Percentiles rank a stretch among this genome's conserved stretches.
These are phyloP conservation scores for Plasmodium adleri DNA, from an alignment of 169 alveolate species.

Conservation along the genomic window DNA sequence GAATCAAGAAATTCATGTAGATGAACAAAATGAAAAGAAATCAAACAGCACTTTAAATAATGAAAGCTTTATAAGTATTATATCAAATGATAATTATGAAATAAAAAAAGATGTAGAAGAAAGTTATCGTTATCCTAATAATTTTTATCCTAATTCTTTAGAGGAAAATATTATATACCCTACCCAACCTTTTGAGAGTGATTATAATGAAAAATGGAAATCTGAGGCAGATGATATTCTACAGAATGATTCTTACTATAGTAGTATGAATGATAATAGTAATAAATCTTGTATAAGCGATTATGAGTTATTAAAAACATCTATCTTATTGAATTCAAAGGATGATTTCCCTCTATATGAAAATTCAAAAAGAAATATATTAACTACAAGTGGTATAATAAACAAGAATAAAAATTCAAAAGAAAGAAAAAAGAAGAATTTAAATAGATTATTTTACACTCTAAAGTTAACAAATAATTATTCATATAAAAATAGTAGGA, in stretches of 20 bases:
- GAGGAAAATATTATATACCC: not conserved
- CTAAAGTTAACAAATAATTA: conserved; percentile 24
- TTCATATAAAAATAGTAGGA: not conserved
- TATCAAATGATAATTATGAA: conserved; percentile 12
- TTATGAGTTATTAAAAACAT: not conserved
- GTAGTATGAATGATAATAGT: not conserved
- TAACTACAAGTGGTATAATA: conserved; percentile 8
- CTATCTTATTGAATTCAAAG: not conserved
- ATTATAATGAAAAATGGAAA: not conserved
- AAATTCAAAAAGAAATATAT: conserved; percentile 16
- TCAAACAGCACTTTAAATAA: not conserved
- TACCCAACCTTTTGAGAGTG: not conserved
- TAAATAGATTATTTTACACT: conserved; percentile 49
- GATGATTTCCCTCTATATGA: conserved; percentile 8
- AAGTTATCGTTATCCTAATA: not conserved
- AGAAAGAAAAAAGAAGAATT: conserved; percentile 28
- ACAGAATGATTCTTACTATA: conserved; percentile 13
- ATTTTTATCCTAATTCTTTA: not conserved
- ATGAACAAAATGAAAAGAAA: not conserved
- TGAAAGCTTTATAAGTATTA: conserved; percentile 23
- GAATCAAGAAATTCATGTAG: too few species aligned
- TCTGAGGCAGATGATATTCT: not conserved
- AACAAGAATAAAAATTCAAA: not conserved
- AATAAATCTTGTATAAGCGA: conserved; percentile 5
- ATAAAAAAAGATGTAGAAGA: not conserved